Evolutionary conservation across 148 eudicot genomes (phyloP).

Genomic region (Limonium bicolor): DNA sequence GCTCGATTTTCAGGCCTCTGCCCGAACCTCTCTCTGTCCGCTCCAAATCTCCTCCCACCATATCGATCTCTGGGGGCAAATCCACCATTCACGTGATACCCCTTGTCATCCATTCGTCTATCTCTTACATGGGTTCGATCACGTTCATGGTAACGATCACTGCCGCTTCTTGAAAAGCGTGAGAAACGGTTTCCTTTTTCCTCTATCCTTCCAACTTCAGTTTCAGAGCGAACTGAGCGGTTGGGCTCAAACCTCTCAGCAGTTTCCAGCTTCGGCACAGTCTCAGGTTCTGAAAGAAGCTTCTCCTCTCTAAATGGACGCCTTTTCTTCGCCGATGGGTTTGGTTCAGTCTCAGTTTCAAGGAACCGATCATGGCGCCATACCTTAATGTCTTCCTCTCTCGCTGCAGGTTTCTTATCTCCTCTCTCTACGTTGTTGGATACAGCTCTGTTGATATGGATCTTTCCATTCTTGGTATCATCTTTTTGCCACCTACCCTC

Average conservation of each 20-base stretch:
- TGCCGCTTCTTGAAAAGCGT: conserved; percentile 27
- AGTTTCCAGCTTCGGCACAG: conserved; percentile 6
- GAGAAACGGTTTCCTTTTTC: conserved; percentile 31
- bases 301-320: conserved; percentile 79
- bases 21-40: conserved; percentile 17
- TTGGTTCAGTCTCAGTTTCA: conserved; percentile 26
- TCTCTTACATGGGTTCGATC: conserved; percentile 24
- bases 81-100: no score
- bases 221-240: conserved; percentile 8
- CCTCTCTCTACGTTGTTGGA: conserved; percentile 13
- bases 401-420: conserved; percentile 30
- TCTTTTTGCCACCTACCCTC: conserved; percentile 65
- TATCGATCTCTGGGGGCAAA: no score
- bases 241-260: no score
- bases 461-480: conserved; percentile 14
- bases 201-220: conserved; percentile 20
- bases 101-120: no score
- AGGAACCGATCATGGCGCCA: conserved; percentile 55
- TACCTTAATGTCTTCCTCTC: conserved; percentile 22
- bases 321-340: conserved; percentile 43
- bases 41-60: conserved; percentile 19
- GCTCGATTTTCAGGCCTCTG: conserved; percentile 33
- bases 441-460: conserved; percentile 9
- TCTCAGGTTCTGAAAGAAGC: conserved; percentile 20
- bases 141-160: no score